These are phyloP conservation scores for Catunica adiposa DNA, from an alignment of 2,329 filamentous ascomycete species.

Conservation along the genomic window DNA sequence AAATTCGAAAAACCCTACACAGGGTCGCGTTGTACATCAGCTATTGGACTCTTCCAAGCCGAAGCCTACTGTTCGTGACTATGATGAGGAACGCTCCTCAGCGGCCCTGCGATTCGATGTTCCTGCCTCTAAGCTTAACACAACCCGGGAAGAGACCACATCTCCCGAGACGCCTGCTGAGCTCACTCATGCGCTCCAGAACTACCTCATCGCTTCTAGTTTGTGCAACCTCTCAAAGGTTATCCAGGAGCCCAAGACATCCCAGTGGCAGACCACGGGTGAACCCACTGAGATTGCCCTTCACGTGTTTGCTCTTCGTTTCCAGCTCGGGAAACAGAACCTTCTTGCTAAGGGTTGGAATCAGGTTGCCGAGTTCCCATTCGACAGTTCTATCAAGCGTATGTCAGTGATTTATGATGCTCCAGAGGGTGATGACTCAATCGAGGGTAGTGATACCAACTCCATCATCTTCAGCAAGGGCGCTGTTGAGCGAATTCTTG, in stretches of 20 bases:
- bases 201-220: conserved; percentile 39
- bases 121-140: conserved; percentile 36
- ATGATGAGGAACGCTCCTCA: conserved; percentile 41
- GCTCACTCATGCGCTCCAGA: conserved; percentile 33
- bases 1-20: conserved; percentile 44
- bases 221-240: conserved; percentile 51
- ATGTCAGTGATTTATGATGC: conserved; percentile 60
- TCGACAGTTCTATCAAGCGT: conserved; percentile 61
- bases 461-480: conserved; percentile 46
- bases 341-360: conserved; percentile 40
- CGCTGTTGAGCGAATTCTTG: conserved; percentile 43
- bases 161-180: conserved; percentile 24
- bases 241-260: conserved; percentile 35
- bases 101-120: conserved; percentile 46
- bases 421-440: conserved; percentile 26
- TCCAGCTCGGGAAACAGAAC: conserved; percentile 39
- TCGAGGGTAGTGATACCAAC: conserved; percentile 22
- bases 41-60: conserved; percentile 17
- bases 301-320: conserved; percentile 57
- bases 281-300: conserved; percentile 64
- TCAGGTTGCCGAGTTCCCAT: conserved; percentile 56
- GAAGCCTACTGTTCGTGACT: conserved; percentile 29
- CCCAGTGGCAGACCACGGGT: conserved; percentile 48
- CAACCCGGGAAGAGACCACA: conserved; percentile 18
- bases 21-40: conserved; percentile 35